Base-by-base conservation (phyloP, 73 alveolate genomes). In the Paramecium sexaurelia region DNA sequence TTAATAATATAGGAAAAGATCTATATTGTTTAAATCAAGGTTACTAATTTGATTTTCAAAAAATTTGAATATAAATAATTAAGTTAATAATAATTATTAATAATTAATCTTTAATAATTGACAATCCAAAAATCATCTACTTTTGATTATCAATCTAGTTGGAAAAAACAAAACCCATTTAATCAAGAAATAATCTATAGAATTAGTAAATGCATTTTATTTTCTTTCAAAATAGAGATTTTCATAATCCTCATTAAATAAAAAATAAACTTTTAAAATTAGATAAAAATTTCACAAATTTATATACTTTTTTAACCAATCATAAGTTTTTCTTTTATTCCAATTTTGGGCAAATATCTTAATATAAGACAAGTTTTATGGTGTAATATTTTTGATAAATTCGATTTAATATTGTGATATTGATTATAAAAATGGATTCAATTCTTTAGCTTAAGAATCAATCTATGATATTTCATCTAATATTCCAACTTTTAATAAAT, bases 121-220 rank as follows among this genome's bases (percentile, higher is more conserved):
- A 5, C 3, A 19, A 47, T 61, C 9, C 71, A 32, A 32, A 86
- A 86, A 17, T 88, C 94, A 24, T 56, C 91, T 39, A 51, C 33
- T 17, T 17, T 51, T 20, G 67, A 51, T n/a, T 17, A 20, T 61
- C 47, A 26, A 7, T 32, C n/a, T 13, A 24, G 83, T 20, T 24
- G n/a, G n/a, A n/a, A 47, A 5, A 47, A 15, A 5, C 67, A 47
- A 5, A 47, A 4, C 67, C 67, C 67, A 47, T 47, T 47, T n/a
- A n/a, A n/a, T n/a, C n/a, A n/a, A n/a, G n/a, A n/a, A n/a, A n/a
- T n/a, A n/a, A n/a, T n/a, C n/a, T n/a, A n/a, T n/a, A n/a, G n/a
- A n/a, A n/a, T n/a, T n/a, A n/a, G n/a, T n/a, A n/a, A n/a, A 35
- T 35, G 2, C 41, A 35, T 35, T 4, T 35, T 4, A 35, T 35